Evolutionary conservation across 805 yeast genomes (phyloP), one percentile per base, ranked within the genome.

Genomic region (Phaffomyces opuntiae): DNA sequence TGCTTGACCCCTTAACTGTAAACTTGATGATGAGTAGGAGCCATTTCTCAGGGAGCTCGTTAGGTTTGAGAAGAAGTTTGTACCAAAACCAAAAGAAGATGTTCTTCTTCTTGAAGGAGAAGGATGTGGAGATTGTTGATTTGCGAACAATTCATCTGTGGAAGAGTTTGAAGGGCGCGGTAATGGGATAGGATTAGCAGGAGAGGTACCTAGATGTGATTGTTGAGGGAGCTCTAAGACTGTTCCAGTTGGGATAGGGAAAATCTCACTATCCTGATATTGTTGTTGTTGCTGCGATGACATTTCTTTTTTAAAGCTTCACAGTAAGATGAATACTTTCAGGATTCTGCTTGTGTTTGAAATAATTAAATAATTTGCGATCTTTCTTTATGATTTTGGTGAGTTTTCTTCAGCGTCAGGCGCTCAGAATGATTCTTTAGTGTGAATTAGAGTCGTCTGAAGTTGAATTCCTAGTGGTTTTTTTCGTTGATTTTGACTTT

Each of bases 71-170:
- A 59, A 58, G 46, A 59, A 54, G 43, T 36, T 53, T 2, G 59
- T 44, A 19, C 55, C 57, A 36, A 59, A 57, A 16, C 61, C 63
- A 42, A 59, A 56, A 3, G 61, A 56, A 0, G 61, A 55, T 0
- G 57, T 55, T 40, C 63, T 49, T 50, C 63, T 49, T 44, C 63
- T 50, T 29, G 43, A 47, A 25, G 52, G 50, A 11, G 50, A 47
- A 14, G 47, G 42, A 26, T 46, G 49, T 12, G 49, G 46, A 11
- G 50, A 38, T 16, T 41, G 44, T 26, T 47, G 42, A 29, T 29
- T 29, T 29, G 31, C 13, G 17, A 25, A 39, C 9, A 45, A 43
- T 16, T 36, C 36, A 3, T 43, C 38, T 4, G 17, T 19, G 14
- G 38, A 45, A 11, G 38, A 40, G 11, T 36, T 12, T 9, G 51